Conservation (phyloP, 1,139 yeast species). For the Yamadazyma atlantica region DNA sequence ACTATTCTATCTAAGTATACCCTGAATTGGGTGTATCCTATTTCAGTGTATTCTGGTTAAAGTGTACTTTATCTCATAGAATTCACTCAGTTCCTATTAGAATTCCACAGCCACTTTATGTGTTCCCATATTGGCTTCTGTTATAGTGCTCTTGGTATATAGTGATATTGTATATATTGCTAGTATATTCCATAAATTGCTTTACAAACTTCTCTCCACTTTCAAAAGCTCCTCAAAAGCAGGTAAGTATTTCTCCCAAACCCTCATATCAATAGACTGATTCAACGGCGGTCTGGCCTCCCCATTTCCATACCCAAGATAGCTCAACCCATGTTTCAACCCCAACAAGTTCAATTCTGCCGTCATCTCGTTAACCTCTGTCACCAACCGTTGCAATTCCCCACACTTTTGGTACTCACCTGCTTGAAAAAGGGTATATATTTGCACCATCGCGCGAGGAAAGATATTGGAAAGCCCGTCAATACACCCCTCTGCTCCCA, state of each 20-base stretch:
- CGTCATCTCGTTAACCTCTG: constrained; percentile 42
- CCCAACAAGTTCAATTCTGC: constrained; percentile 45
- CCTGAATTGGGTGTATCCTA: too few relatives aligned
- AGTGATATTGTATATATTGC: too few relatives aligned
- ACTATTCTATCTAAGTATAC: too few relatives aligned
- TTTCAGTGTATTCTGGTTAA: too few relatives aligned
- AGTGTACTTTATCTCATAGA: too few relatives aligned
- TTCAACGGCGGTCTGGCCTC: constrained; percentile 21
- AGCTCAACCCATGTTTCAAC: constrained; percentile 36
- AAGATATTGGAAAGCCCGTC: constrained; percentile 47
- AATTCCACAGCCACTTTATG: too few relatives aligned
- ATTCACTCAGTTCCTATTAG: too few relatives aligned
- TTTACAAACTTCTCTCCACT: constrained; percentile 13
- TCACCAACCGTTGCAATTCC: constrained; percentile 35
- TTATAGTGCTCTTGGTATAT: too few relatives aligned
- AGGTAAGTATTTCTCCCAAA: constrained; percentile 14
- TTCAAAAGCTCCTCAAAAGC: constrained; percentile 11
- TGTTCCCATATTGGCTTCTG: too few relatives aligned
- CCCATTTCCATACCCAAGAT: constrained; percentile 21
- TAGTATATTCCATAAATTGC: background rate
- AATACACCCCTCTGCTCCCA: constrained; percentile 44
- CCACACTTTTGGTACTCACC: constrained; percentile 39
- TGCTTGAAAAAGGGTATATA: constrained; percentile 25
- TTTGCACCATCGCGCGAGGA: constrained; percentile 39
- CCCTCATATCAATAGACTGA: constrained; percentile 12